Evolutionary conservation across 176 grass and related monocot genomes (phyloP).

Genomic region (Oropetium thomaeum): DNA sequence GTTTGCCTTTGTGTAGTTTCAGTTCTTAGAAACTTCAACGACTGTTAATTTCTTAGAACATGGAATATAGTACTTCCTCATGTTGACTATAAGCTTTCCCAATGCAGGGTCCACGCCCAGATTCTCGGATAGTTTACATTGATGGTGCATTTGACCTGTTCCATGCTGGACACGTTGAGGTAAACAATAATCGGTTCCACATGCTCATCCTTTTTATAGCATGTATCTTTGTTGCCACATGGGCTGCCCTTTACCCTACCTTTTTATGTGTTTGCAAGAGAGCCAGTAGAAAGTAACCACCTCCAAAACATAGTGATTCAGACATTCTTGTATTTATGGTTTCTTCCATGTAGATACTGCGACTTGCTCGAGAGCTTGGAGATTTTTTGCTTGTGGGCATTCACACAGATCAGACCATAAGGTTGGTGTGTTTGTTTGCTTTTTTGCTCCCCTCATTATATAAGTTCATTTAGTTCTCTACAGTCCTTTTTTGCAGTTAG

Average conservation of each 20-base stretch:
- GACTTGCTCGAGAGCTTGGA: constrained; percentile 89
- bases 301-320: constrained; percentile 18
- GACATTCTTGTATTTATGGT: constrained; percentile 33
- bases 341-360: constrained; percentile 63
- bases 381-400: constrained; percentile 95
- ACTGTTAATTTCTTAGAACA: neutral
- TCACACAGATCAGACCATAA: constrained; percentile 92
- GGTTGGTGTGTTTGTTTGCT: constrained; percentile 45
- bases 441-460: constrained; percentile 9
- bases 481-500: neutral
- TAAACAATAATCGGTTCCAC: constrained; percentile 30
- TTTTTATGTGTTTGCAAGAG: neutral
- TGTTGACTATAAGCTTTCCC: constrained; percentile 30
- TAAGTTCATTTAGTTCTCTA: constrained; percentile 12
- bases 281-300: neutral
- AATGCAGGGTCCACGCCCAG: constrained; percentile 75
- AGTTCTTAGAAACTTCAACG: constrained; percentile 18
- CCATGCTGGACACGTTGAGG: constrained; percentile 97
- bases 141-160: constrained; percentile 97
- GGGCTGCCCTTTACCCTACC: neutral
- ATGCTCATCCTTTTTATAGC: neutral
- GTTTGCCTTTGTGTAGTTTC: neutral
- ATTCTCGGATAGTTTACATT: constrained; percentile 92
- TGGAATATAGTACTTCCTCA: constrained; percentile 9
- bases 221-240: neutral